phyloP scores from a whole-genome alignment of 331 rosid species.

The Malus hybrid region DNA sequence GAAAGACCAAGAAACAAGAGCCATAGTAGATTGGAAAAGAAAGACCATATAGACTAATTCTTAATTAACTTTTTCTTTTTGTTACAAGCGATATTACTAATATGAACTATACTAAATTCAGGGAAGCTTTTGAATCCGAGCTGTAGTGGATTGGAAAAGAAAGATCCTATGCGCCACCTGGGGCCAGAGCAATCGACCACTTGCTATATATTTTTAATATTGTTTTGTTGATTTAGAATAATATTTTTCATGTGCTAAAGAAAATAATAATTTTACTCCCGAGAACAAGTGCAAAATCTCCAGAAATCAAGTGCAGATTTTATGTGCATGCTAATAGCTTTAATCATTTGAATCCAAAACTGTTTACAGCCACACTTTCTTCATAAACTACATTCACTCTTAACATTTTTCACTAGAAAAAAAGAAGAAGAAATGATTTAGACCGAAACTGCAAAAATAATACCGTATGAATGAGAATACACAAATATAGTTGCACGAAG shows the following conservation, averaged over 20 bases:
- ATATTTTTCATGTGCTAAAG: neutral
- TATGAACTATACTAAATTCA: too few relatives aligned
- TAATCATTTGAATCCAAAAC: conserved; percentile 15
- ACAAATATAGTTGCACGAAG: conserved; percentile 12
- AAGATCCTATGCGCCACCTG: too few relatives aligned
- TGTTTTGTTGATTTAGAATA: neutral
- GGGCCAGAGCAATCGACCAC: neutral
- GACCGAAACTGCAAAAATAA: conserved; percentile 32
- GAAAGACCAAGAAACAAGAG: too few relatives aligned
- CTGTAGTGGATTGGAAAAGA: too few relatives aligned
- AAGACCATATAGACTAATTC: too few relatives aligned
- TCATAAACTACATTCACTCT: conserved; percentile 1
- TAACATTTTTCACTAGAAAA: conserved; percentile 13
- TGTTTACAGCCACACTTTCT: neutral
- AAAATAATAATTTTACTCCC: neutral
- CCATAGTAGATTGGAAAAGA: too few relatives aligned
- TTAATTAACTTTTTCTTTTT: too few relatives aligned
- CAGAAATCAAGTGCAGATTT: conserved; percentile 13
- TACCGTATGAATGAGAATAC: conserved; percentile 14
- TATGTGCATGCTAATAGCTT: neutral
- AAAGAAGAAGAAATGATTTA: conserved; percentile 6
- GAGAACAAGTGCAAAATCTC: neutral
- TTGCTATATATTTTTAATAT: neutral
- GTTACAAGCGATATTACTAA: too few relatives aligned
- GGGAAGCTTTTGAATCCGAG: too few relatives aligned